phyloP scores from a whole-genome alignment of 192 early-diverging fungal species.

The Phlyctochytrium bullatum region DNA sequence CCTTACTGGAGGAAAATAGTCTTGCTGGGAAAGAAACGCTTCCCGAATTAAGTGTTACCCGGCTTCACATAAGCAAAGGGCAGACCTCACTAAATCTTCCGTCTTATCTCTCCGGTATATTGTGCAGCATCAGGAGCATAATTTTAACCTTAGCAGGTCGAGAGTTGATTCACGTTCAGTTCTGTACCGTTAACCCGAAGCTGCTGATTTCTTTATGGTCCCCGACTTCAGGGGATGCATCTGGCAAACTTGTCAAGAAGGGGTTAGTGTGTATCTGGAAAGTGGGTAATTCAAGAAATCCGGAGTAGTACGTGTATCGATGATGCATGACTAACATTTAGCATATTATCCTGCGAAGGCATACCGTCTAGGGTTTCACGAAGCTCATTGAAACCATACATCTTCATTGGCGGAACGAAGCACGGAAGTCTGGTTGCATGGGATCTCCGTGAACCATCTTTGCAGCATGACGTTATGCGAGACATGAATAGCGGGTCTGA shows the following conservation, averaged over 20 bases:
- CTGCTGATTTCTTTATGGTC: neutral
- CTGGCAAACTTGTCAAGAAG: neutral
- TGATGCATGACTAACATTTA: neutral
- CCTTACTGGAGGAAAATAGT: constrained; percentile 41
- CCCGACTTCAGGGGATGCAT: neutral
- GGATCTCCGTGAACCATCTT: constrained; percentile 35
- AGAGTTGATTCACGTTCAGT: too few species aligned
- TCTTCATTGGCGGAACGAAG: constrained; percentile 45
- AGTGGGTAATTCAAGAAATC: neutral
- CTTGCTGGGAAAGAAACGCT: constrained; percentile 11
- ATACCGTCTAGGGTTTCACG: constrained; percentile 23
- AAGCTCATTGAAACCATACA: constrained; percentile 24
- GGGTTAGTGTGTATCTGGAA: constrained; percentile 9
- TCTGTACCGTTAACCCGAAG: too few species aligned
- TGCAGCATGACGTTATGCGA: too few species aligned
- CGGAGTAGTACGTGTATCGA: neutral
- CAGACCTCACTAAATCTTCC: constrained; percentile 16
- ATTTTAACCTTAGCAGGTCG: too few species aligned
- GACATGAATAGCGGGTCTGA: too few species aligned
- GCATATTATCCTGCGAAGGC: constrained; percentile 35
- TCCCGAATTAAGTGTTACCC: constrained; percentile 12
- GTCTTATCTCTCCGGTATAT: constrained; percentile 20
- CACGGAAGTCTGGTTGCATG: constrained; percentile 45
- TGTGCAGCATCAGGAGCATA: too few species aligned
- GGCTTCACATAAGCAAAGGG: constrained; percentile 36